Conservation (phyloP, 2,329 filamentous ascomycete genomes). For the Cercospora sesami region DNA sequence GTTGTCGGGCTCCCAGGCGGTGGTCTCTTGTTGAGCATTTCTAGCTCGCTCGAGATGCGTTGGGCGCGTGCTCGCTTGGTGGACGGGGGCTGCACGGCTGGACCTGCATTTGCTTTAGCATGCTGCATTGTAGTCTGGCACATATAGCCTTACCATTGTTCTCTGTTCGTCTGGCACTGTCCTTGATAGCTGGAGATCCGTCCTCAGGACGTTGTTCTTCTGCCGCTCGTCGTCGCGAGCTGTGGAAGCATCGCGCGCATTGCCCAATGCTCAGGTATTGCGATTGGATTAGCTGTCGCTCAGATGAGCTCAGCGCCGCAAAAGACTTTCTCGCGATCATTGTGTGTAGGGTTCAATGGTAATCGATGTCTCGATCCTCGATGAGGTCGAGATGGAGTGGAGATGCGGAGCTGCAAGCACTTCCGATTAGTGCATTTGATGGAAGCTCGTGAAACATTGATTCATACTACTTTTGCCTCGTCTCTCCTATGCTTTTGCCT, state of each 20-base stretch:
- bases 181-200: constrained; percentile 15
- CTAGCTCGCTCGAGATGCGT: constrained; percentile 31
- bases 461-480: background rate
- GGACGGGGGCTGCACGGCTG: constrained; percentile 9
- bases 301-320: constrained; percentile 23
- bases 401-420: background rate
- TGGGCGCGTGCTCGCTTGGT: constrained; percentile 25
- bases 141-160: background rate
- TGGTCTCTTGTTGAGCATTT: constrained; percentile 29
- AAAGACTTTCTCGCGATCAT: constrained; percentile 25
- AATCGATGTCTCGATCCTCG: background rate
- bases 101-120: constrained; percentile 4
- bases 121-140: background rate
- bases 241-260: constrained; percentile 29
- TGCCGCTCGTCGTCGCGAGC: constrained; percentile 18
- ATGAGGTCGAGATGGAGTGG: background rate
- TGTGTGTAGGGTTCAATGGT: background rate
- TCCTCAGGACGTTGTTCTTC: constrained; percentile 16
- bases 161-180: constrained; percentile 7
- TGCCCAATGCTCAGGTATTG: constrained; percentile 24
- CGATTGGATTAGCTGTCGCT: constrained; percentile 23
- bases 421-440: background rate
- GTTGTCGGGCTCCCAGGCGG: constrained; percentile 22
- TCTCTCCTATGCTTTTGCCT: background rate
- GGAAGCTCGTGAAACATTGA: background rate